phyloP scores from a whole-genome alignment of 441 rosid genomes.

The Bruguiera hainesii region DNA sequence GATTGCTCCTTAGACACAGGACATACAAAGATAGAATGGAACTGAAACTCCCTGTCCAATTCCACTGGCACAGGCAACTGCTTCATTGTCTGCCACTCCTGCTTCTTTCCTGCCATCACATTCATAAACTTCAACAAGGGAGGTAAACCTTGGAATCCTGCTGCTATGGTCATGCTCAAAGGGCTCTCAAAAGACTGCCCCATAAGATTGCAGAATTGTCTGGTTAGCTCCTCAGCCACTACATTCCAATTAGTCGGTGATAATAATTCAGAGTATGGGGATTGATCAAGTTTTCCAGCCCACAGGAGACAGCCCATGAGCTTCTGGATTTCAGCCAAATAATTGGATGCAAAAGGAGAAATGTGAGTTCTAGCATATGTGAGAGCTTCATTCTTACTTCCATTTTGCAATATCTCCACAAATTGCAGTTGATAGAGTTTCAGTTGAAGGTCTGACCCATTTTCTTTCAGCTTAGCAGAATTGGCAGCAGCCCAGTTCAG shows the following conservation, averaged over 20 bases:
- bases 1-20: constrained; percentile 54
- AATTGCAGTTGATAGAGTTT: constrained; percentile 41
- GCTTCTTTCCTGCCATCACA: constrained; percentile 44
- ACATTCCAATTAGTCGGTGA: constrained; percentile 35
- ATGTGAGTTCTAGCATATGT: constrained; percentile 34
- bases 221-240: constrained; percentile 37
- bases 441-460: constrained; percentile 41
- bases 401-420: constrained; percentile 38
- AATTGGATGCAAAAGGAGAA: constrained; percentile 30
- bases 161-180: constrained; percentile 41
- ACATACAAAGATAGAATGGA: constrained; percentile 49
- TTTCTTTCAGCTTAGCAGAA: constrained; percentile 35
- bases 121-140: constrained; percentile 44
- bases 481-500: constrained; percentile 39
- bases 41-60: constrained; percentile 43
- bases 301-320: constrained; percentile 42
- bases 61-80: constrained; percentile 48
- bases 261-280: constrained; percentile 38
- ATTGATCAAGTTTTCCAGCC: constrained; percentile 41
- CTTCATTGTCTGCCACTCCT: constrained; percentile 49
- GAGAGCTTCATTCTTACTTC: constrained; percentile 35
- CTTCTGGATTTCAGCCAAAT: constrained; percentile 39
- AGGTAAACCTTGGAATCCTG: constrained; percentile 47
- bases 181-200: constrained; percentile 49
- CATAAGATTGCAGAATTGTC: constrained; percentile 40